Conservation (phyloP, 768 basidiomycete species). For the Arthromyces matolae region DNA sequence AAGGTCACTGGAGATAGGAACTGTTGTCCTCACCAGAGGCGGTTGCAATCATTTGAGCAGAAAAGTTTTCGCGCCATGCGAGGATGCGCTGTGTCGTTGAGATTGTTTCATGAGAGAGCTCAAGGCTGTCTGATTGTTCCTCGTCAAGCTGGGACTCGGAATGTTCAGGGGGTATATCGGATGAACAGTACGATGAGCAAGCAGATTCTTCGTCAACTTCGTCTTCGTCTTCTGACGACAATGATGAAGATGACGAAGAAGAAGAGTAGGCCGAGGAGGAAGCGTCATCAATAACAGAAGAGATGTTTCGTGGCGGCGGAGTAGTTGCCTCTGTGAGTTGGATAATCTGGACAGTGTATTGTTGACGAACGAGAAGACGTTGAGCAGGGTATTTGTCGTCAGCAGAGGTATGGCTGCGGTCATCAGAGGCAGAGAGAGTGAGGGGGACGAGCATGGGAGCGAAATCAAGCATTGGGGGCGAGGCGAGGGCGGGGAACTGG, state of each 20-base stretch:
- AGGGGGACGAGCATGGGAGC: conserved; percentile 19
- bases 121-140: conserved; percentile 13
- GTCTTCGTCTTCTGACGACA: conserved; percentile 15
- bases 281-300: conserved; percentile 34
- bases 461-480: conserved; percentile 24
- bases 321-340: conserved; percentile 68
- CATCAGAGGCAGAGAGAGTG: conserved; percentile 16
- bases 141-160: conserved; percentile 19
- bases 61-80: conserved; percentile 64
- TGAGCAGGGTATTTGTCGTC: conserved; percentile 32
- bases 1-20: neutral
- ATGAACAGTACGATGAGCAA: conserved; percentile 72
- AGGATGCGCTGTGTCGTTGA: conserved; percentile 62
- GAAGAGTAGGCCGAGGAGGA: conserved; percentile 39
- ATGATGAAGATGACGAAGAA: conserved; percentile 37
- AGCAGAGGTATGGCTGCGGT: conserved; percentile 20
- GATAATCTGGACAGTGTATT: conserved; percentile 59
- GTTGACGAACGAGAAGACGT: conserved; percentile 46
- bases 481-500: conserved; percentile 17
- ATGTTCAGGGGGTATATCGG: conserved; percentile 43
- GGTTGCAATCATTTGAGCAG: conserved; percentile 38
- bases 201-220: conserved; percentile 41
- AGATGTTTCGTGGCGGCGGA: conserved; percentile 47
- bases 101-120: conserved; percentile 44
- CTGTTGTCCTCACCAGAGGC: conserved; percentile 34